Base-by-base conservation (phyloP, 805 yeast genomes). In the Starmerella cellae region DNA sequence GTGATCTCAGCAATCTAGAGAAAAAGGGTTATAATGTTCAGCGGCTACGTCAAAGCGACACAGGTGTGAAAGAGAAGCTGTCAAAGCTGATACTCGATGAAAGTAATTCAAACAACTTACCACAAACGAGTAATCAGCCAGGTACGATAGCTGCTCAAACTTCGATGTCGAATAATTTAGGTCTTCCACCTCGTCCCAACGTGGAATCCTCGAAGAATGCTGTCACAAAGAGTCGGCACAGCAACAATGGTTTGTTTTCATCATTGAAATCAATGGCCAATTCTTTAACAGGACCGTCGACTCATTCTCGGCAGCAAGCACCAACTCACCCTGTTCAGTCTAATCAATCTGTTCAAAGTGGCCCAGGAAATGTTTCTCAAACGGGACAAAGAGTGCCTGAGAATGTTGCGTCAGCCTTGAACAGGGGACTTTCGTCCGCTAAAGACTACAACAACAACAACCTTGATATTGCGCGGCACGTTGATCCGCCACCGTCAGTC, bases 21-120 rank as follows among this genome's bases (percentile, higher is more conserved):
- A 42, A 54, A 33, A 61, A 65, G 35, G 68, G 68, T 10, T 63
- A 60, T 47, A 61, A 64, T 47, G 65, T 64, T 10, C 53, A 54
- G 21, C 45, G 65, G 19, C 45, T 63, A 21, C 49, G 60, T 27
- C 46, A 24, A 16, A 33, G 4, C 4, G 28, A 24, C 13, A 13
- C 28, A 9, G 11, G 13, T 9, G 11, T 9, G 11, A 24, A 24
- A 24, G 28, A 24, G 13, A 24, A 24, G 13, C 8, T 24, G 13
- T 24, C 28, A 24, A 24, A 24, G 28, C 13, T 24, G 28, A 8
- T 24, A 8, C 8, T 24, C 8, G 28, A 24, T 13, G 28, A 24
- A 24, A 8, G 28, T 8, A 24, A 13, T 13, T 24, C 28, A 9
- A 13, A 8, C 8, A 8, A 9, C 28, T 24, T 24, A 13, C 28